Conservation (phyloP, 2,329 filamentous ascomycete species). For the Aschersonia sp. region DNA sequence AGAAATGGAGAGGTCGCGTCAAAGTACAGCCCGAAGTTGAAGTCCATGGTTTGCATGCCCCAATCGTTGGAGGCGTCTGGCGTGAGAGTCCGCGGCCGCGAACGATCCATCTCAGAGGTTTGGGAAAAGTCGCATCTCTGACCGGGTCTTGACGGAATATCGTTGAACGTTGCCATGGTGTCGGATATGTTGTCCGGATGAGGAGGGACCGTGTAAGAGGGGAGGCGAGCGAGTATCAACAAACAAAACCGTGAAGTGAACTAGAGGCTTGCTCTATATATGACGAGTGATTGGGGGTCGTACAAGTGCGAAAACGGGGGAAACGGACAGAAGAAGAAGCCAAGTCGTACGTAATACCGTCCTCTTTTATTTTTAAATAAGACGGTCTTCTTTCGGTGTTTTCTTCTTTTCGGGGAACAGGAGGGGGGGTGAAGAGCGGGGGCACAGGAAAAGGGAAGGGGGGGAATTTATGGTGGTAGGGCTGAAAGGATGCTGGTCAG, state of each 20-base stretch:
- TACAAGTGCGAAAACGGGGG: neutral
- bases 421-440: neutral
- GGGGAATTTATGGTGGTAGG: conserved; percentile 1
- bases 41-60: neutral
- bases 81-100: neutral
- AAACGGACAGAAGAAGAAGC: no score
- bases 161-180: neutral
- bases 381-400: no score
- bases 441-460: neutral
- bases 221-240: neutral
- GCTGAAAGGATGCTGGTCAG: conserved; percentile 1
- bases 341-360: no score
- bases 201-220: neutral
- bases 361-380: no score
- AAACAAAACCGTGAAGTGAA: neutral
- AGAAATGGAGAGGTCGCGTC: neutral
- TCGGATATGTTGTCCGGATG: neutral
- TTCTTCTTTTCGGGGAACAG: no score
- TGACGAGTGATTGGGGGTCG: neutral
- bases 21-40: neutral
- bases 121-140: neutral
- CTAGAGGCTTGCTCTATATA: neutral
- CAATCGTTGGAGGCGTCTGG: neutral
- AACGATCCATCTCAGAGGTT: neutral
- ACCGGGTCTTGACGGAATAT: neutral